Evolutionary conservation across 116 monocot genomes (phyloP).

Genomic region (Zostera marina): DNA sequence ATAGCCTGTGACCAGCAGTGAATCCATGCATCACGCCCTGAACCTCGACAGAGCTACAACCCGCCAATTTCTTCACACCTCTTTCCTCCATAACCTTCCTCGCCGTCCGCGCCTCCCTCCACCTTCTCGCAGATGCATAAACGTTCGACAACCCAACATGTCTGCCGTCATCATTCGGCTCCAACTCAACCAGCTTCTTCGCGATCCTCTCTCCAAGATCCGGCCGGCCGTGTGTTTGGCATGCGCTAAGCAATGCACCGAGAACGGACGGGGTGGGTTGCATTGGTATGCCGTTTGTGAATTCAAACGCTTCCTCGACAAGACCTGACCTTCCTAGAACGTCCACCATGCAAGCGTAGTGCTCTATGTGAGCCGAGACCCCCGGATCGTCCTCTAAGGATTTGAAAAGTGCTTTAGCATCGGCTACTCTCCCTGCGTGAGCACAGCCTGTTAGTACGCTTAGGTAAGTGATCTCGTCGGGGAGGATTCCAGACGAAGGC

Average conservation of each 20-base stretch:
- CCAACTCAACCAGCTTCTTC: constrained; percentile 32
- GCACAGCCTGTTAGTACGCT: constrained; percentile 40
- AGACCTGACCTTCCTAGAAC: constrained; percentile 37
- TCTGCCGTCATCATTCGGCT: constrained; percentile 55
- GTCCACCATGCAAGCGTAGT: constrained; percentile 76
- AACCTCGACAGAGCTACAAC: constrained; percentile 53
- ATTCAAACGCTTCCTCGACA: constrained; percentile 33
- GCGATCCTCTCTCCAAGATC: constrained; percentile 36
- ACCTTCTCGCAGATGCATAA: constrained; percentile 26
- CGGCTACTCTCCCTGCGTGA: constrained; percentile 51
- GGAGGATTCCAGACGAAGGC: constrained; percentile 19
- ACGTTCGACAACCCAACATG: constrained; percentile 52
- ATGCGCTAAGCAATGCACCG: constrained; percentile 43
- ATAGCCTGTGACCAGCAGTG: constrained; percentile 43
- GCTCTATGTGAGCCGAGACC: constrained; percentile 31
- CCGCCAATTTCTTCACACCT: constrained; percentile 48
- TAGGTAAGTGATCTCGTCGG: constrained; percentile 71
- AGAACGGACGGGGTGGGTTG: constrained; percentile 39
- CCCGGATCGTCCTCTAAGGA: constrained; percentile 14
- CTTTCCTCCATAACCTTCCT: constrained; percentile 51
- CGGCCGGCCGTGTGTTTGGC: constrained; percentile 32
- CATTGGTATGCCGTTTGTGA: constrained; percentile 34
- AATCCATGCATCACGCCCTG: constrained; percentile 25
- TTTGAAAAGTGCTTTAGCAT: constrained; percentile 38
- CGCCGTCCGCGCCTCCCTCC: constrained; percentile 42